Evolutionary conservation across 805 yeast genomes (phyloP).

Genomic region (Candida maltosa): DNA sequence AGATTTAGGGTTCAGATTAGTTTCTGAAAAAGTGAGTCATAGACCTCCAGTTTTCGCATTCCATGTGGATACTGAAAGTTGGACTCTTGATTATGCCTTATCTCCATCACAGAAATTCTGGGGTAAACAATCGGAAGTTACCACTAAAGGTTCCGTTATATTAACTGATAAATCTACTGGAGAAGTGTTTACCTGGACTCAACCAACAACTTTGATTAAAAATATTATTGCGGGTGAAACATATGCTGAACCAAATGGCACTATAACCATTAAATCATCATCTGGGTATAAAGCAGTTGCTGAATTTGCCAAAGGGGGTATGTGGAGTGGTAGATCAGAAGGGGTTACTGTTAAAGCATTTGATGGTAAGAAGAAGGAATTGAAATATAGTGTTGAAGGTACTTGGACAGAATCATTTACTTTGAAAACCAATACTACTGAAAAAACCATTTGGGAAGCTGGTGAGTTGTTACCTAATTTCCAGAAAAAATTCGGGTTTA

Average conservation of each 20-base stretch:
- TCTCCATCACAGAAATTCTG: constrained; percentile 85
- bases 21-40: constrained; percentile 86
- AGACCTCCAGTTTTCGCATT: constrained; percentile 84
- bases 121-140: constrained; percentile 89
- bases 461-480: constrained; percentile 60
- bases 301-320: constrained; percentile 75
- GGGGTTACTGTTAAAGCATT: constrained; percentile 46
- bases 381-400: constrained; percentile 54
- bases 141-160: constrained; percentile 66
- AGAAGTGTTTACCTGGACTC: constrained; percentile 76
- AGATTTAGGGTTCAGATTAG: constrained; percentile 67
- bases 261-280: constrained; percentile 63
- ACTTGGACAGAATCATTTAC: constrained; percentile 77
- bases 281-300: constrained; percentile 68
- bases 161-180: constrained; percentile 58
- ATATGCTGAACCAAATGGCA: constrained; percentile 80
- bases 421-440: constrained; percentile 39
- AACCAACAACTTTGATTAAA: constrained; percentile 78
- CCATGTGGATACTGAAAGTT: constrained; percentile 65
- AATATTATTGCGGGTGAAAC: constrained; percentile 94
- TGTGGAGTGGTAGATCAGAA: constrained; percentile 84
- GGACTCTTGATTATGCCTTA: constrained; percentile 68
- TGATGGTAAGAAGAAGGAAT: constrained; percentile 31
- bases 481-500: constrained; percentile 76
- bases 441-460: constrained; percentile 62